phyloP scores from a whole-genome alignment of 2,329 filamentous ascomycete species.

The Penicillium occitanis region DNA sequence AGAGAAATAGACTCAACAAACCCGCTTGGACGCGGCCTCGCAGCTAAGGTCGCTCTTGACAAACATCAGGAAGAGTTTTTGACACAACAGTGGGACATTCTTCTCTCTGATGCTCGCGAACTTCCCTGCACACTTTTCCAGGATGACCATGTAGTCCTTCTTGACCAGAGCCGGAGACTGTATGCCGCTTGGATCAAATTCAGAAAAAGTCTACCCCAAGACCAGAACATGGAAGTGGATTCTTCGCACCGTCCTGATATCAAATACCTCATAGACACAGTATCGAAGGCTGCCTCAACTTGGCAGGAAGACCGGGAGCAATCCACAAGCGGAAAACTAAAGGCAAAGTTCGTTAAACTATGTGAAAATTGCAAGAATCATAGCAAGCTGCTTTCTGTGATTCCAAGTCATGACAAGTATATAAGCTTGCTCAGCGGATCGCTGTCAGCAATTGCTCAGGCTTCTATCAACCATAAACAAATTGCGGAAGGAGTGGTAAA shows the following conservation, averaged over 20 bases:
- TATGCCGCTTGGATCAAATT: constrained; percentile 11
- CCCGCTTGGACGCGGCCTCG: neutral
- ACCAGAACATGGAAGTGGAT: neutral
- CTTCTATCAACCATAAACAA: constrained; percentile 13
- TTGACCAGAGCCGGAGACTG: constrained; percentile 8
- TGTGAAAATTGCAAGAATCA: constrained; percentile 12
- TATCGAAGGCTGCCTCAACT: neutral
- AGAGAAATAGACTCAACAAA: neutral
- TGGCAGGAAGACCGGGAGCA: constrained; percentile 2
- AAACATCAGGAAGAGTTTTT: neutral
- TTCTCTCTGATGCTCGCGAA: neutral
- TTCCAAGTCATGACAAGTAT: constrained; percentile 7
- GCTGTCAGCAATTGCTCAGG: constrained; percentile 10
- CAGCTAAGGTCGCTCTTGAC: constrained; percentile 4
- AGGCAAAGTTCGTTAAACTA: constrained; percentile 5
- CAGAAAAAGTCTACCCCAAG: neutral
- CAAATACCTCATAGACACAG: neutral
- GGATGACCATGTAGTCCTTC: constrained; percentile 5
- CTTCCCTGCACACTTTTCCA: neutral
- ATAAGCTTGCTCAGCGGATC: constrained; percentile 1
- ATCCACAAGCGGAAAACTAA: neutral
- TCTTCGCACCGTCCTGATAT: neutral
- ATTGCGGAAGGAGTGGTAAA: constrained; percentile 11
- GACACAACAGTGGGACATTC: neutral
- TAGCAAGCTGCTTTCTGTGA: constrained; percentile 6